phyloP scores from a whole-genome alignment of 2,329 filamentous ascomycete genomes.

The Tolypocladium amazonense region DNA sequence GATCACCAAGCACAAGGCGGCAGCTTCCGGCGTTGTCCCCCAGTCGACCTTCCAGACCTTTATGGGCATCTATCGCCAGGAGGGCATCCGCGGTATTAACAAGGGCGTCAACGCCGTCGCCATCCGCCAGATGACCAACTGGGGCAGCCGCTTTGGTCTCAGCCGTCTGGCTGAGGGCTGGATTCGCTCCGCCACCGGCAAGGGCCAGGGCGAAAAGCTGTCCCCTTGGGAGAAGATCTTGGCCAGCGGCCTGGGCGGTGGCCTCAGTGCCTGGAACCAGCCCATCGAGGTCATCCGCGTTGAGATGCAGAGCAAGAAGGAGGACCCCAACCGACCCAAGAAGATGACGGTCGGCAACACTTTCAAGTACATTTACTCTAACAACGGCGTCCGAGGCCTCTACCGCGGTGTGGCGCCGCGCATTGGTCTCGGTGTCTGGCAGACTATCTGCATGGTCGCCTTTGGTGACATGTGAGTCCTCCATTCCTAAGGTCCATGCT shows the following conservation, averaged over 20 bases:
- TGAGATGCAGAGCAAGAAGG: slow-evolving; percentile 99
- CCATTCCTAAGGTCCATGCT: not conserved
- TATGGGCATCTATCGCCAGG: slow-evolving; percentile 90
- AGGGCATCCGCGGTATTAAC: slow-evolving; percentile 95
- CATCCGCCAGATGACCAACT: slow-evolving; percentile 98
- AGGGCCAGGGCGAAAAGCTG: slow-evolving; percentile 72
- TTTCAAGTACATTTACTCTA: slow-evolving; percentile 76
- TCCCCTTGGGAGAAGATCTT: slow-evolving; percentile 76
- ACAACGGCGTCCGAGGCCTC: slow-evolving; percentile 81
- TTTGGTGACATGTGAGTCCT: slow-evolving; percentile 85
- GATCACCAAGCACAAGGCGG: slow-evolving; percentile 97
- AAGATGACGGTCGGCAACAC: slow-evolving; percentile 95
- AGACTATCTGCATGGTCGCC: slow-evolving; percentile 99
- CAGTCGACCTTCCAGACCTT: slow-evolving; percentile 92
- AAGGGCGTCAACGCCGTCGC: slow-evolving; percentile 97
- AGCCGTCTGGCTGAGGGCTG: slow-evolving; percentile 82
- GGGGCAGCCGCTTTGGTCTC: slow-evolving; percentile 92
- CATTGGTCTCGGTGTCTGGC: slow-evolving; percentile 94
- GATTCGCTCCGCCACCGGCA: slow-evolving; percentile 69
- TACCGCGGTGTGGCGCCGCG: slow-evolving; percentile 93
- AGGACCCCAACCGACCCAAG: slow-evolving; percentile 94
- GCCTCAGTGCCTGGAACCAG: slow-evolving; percentile 96
- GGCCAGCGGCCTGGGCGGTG: slow-evolving; percentile 80
- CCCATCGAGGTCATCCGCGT: slow-evolving; percentile 99
- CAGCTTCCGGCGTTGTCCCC: slow-evolving; percentile 69